Evolutionary conservation across 169 alveolate species (phyloP).

Genomic region (Blepharisma undulans): DNA sequence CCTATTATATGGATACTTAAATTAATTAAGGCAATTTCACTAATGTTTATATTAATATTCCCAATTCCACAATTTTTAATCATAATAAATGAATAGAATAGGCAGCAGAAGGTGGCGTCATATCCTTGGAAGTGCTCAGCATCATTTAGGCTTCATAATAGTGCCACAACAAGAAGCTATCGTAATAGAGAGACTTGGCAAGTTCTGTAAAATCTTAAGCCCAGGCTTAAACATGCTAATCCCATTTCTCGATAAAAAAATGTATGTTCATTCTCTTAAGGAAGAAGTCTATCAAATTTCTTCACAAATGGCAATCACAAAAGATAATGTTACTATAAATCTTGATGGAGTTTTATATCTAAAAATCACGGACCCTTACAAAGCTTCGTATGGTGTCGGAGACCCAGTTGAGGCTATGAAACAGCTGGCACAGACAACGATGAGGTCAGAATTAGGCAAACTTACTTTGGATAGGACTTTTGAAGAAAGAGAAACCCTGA

Average conservation of each 20-base stretch:
- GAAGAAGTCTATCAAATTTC: slow-evolving; percentile 92
- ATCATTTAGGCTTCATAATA: slow-evolving; percentile 59
- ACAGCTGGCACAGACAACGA: slow-evolving; percentile 94
- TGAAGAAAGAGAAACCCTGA: slow-evolving; percentile 92
- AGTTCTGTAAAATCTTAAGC: slow-evolving; percentile 79
- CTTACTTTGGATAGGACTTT: slow-evolving; percentile 93
- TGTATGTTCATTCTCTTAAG: slow-evolving; percentile 92
- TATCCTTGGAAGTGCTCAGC: neutral
- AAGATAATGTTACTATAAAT: slow-evolving; percentile 92
- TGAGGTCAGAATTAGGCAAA: slow-evolving; percentile 96
- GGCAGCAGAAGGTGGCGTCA: neutral
- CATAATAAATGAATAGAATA: neutral
- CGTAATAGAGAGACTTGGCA: slow-evolving; percentile 92
- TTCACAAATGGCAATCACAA: slow-evolving; percentile 94
- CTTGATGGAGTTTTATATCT: slow-evolving; percentile 94
- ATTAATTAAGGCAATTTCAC: neutral
- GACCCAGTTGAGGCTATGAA: slow-evolving; percentile 92
- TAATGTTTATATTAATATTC: no score
- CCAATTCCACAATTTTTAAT: neutral
- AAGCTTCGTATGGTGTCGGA: slow-evolving; percentile 93
- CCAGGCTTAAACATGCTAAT: slow-evolving; percentile 92
- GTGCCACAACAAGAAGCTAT: slow-evolving; percentile 93
- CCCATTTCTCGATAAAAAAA: slow-evolving; percentile 90
- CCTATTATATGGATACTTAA: neutral
- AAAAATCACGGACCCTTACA: slow-evolving; percentile 62